These are phyloP conservation scores for Ogataea methylovora DNA, from an alignment of 805 yeast genomes.

Conservation along the genomic window DNA sequence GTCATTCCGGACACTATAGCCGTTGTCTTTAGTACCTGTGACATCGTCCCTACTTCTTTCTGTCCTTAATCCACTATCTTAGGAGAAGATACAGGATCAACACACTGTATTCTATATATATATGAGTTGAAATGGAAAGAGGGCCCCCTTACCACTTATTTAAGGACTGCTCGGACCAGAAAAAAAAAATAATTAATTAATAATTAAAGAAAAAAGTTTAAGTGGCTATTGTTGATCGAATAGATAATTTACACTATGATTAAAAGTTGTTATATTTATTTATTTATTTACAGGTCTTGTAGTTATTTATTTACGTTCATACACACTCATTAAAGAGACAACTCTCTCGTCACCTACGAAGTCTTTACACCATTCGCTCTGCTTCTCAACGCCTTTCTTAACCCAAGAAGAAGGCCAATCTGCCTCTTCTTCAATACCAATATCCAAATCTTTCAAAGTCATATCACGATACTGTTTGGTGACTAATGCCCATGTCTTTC, in stretches of 20 bases:
- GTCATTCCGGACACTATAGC: constrained; percentile 65
- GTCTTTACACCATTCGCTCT: constrained; percentile 85
- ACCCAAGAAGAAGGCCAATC: constrained; percentile 92
- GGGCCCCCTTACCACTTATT: no score
- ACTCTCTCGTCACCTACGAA: constrained; percentile 66
- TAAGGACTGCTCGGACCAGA: no score
- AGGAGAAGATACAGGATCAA: no score
- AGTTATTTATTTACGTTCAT: constrained; percentile 10
- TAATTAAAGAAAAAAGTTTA: no score
- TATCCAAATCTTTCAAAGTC: constrained; percentile 30
- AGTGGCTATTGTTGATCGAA: no score
- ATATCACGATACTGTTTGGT: constrained; percentile 49
- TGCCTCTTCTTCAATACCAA: constrained; percentile 55
- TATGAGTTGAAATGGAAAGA: no score
- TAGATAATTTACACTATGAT: no score
- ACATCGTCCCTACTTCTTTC: no score
- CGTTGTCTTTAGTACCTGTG: constrained; percentile 3
- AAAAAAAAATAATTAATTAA: no score
- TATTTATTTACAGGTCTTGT: background rate
- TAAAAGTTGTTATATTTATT: no score
- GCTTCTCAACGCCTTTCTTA: constrained; percentile 58
- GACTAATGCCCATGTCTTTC: constrained; percentile 44
- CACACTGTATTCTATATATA: no score
- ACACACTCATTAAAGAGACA: constrained; percentile 42
- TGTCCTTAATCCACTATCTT: no score